These are phyloP conservation scores for Ogataea degrootiae DNA, from an alignment of 805 yeast genomes.

Conservation along the genomic window DNA sequence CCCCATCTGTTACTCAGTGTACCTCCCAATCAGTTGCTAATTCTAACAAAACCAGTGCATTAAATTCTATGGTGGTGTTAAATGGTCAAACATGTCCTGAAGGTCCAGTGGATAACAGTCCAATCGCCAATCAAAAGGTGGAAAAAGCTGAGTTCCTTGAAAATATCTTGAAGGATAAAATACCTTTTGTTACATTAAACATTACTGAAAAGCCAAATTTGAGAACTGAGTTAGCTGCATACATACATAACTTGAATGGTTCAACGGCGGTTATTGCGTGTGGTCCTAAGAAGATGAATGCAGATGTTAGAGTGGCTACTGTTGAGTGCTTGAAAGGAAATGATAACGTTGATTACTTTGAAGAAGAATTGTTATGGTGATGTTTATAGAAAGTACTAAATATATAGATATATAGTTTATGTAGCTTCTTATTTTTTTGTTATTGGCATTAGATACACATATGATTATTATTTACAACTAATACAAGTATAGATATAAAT, in stretches of 20 bases:
- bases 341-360: constrained; percentile 31
- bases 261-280: constrained; percentile 33
- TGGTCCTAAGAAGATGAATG: constrained; percentile 32
- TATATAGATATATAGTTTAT: not conserved
- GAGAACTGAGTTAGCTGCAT: constrained; percentile 15
- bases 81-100: not conserved
- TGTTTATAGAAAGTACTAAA: not conserved
- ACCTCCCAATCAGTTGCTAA: too few relatives aligned
- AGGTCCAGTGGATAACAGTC: not conserved
- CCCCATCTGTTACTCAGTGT: too few relatives aligned
- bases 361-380: constrained; percentile 35
- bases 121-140: constrained; percentile 4
- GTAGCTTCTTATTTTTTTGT: not conserved
- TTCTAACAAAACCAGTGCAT: too few relatives aligned
- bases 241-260: constrained; percentile 16
- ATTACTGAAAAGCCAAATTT: constrained; percentile 25
- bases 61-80: not conserved
- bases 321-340: constrained; percentile 24
- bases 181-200: constrained; percentile 18
- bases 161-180: constrained; percentile 14
- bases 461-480: too few relatives aligned
- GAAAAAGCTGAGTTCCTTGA: constrained; percentile 13
- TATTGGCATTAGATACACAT: too few relatives aligned
- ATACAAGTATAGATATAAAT: too few relatives aligned
- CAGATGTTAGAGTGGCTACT: constrained; percentile 30